Base-by-base conservation (phyloP, 176 grass and related monocot species). In the maize (Zea mays) region DNA sequence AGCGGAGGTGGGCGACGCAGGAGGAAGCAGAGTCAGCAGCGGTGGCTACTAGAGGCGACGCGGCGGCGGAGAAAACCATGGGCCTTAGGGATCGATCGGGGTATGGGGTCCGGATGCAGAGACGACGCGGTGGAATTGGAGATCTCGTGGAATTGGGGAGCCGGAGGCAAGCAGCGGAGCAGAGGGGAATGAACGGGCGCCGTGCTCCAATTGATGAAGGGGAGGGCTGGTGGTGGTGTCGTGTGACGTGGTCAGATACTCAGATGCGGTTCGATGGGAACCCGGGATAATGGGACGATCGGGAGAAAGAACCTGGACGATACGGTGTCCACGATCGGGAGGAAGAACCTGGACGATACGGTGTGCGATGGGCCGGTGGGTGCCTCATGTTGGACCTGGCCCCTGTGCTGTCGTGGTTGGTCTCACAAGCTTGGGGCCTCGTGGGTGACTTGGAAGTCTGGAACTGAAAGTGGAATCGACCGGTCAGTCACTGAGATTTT, bases 231-330 rank as follows among this genome's bases (percentile, higher is more conserved):
- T 69, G 70, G 15, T 73, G 45, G 15, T 35, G 16, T 54, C 13
- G 17, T 37, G 50, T 20, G 13, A 10, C 15, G 15, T 72, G n/a
- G 40, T 27, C 71, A 44, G 38, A 39, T 3, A 3, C 4, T 39
- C 3, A 3, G 62, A 7, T n/a, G 72, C 5, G 79, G 19, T 60
- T 10, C 10, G 59, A 62, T 2, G 57, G 65, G 54, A 56, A 58
- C 8, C 48, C 46, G 41, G 27, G 5, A 14, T 35, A 7, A 33
- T 16, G 63, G 0, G 39, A 11, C 65, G 17, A 16, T 3, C 49
- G 61, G 88, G 76, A 58, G 88, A 80, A 90, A 47, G 88, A 74
- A 90, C 88, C 83, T 86, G 88, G 88, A 90, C 59, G 27, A 27
- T 27, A 27, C 27, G 27, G 27, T 27, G 27, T 27, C 27, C 27